These are phyloP conservation scores for Geotrichum reessii DNA, from an alignment of 1,139 yeast species.

Conservation along the genomic window DNA sequence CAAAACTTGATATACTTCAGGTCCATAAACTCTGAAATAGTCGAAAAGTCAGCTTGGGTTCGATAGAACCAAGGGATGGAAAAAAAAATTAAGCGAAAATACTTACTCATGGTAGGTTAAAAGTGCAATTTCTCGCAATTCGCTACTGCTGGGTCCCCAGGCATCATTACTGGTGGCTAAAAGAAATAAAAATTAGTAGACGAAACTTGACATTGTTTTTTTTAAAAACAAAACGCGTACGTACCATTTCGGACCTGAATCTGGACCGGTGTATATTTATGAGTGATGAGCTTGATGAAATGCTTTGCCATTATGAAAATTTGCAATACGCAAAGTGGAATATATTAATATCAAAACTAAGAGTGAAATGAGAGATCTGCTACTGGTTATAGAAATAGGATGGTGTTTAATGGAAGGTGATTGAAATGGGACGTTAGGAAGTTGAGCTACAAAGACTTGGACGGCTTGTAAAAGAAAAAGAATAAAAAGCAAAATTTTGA, in stretches of 20 bases:
- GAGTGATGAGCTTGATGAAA: slow-evolving; percentile 67
- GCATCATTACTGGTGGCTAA: slow-evolving; percentile 76
- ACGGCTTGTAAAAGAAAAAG: not conserved
- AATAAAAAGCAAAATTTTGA: not conserved
- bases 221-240: not conserved
- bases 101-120: slow-evolving; percentile 50
- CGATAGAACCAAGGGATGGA: not conserved
- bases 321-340: too few species aligned
- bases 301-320: slow-evolving; percentile 19
- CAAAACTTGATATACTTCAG: slow-evolving; percentile 81
- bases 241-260: slow-evolving; percentile 59
- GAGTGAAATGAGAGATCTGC: not conserved
- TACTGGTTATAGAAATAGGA: not conserved
- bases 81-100: not conserved
- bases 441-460: not conserved
- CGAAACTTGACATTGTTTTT: not conserved
- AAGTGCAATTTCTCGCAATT: slow-evolving; percentile 71
- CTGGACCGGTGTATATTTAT: slow-evolving; percentile 74
- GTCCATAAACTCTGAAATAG: slow-evolving; percentile 43
- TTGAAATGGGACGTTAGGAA: not conserved
- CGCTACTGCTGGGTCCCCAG: slow-evolving; percentile 66
- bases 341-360: too few species aligned
- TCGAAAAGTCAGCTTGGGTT: slow-evolving; percentile 34
- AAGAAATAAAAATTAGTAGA: not conserved
- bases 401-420: not conserved